Evolutionary conservation across 2,329 filamentous ascomycete species (phyloP), one percentile per base, ranked within the genome.

Genomic region (Microdochium bolleyi): DNA sequence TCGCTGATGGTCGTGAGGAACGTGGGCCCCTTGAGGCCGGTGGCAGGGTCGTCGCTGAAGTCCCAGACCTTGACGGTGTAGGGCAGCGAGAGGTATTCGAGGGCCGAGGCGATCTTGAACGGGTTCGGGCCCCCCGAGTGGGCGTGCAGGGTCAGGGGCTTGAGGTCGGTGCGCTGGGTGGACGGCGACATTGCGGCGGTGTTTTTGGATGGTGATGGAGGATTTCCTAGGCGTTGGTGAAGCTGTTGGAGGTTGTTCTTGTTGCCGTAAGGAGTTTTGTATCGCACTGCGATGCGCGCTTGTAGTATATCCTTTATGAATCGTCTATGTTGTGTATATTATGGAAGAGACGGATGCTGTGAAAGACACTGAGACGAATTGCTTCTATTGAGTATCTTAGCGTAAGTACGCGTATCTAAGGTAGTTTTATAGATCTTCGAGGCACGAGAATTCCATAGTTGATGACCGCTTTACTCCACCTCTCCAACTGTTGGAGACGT

Each of bases 1-100:
- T 70, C 66, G 56, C 73, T 75, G 59, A 75, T 38, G 7, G 7
- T 68, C 19, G 64, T 61, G n/a, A 68, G 56, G 57, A 70, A 76
- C 0, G 51, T 48, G 3, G 61, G 55, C 4, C 70, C 67, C 49
- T 73, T 72, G 54, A 72, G 63, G 19, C 67, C 69, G 10, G 63
- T 72, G 2, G 62, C 27, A 0, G 66, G 55, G n/a, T 65, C 62
- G 41, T 71, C 64, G 50, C 68, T 63, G 50, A 73, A 70, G 13
- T 73, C 67, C 70, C 70, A 74, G 21, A 66, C 58, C 51, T 72
- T 70, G 53, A 73, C 62, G 8, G 57, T 56, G 60, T 71, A 76
- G 4, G 73, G 70, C 2, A 76, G 22, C 1, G 61, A 30, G 14
- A 75, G 67, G 14, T 62, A 57, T 54, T 75, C 70, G 27, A 75